phyloP scores from a whole-genome alignment of 139 green algal species.

The Chlamydomonas asymmetrica region DNA sequence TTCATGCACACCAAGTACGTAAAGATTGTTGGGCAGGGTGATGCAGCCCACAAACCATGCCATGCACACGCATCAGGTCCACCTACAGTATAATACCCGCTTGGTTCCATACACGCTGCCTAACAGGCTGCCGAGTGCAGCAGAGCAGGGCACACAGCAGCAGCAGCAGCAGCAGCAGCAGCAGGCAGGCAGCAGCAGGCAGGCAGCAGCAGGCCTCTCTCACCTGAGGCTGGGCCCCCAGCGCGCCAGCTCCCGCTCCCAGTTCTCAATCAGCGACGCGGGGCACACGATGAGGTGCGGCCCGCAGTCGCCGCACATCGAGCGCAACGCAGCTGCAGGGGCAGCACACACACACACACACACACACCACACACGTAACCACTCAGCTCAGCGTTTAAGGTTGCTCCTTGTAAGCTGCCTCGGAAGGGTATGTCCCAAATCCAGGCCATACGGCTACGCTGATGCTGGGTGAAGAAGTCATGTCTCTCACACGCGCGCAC shows the following conservation, averaged over 20 bases:
- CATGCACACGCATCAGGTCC: neutral
- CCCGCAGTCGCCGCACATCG: constrained; percentile 50
- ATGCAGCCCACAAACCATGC: neutral
- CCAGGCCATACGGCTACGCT: neutral
- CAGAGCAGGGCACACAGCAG: neutral
- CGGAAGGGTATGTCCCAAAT: neutral
- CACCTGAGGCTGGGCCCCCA: constrained; percentile 71
- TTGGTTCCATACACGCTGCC: neutral
- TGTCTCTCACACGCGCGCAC: too few relatives aligned
- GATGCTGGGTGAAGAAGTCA: too few relatives aligned
- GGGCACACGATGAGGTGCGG: constrained; percentile 96
- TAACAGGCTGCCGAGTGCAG: neutral
- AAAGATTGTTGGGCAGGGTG: neutral
- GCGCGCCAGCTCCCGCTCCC: constrained; percentile 78
- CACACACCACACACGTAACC: neutral
- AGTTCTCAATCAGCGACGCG: constrained; percentile 78
- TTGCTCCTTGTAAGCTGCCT: neutral
- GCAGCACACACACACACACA: neutral
- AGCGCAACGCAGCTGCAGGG: constrained; percentile 15
- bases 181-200: neutral
- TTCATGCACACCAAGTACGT: neutral
- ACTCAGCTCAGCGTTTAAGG: neutral
- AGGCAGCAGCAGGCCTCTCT: neutral
- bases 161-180: neutral
- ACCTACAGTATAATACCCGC: neutral